Evolutionary conservation across 1,284 basidiomycete genomes (phyloP), one percentile per base, ranked within the genome.

Genomic region (Phlebopus sp.): DNA sequence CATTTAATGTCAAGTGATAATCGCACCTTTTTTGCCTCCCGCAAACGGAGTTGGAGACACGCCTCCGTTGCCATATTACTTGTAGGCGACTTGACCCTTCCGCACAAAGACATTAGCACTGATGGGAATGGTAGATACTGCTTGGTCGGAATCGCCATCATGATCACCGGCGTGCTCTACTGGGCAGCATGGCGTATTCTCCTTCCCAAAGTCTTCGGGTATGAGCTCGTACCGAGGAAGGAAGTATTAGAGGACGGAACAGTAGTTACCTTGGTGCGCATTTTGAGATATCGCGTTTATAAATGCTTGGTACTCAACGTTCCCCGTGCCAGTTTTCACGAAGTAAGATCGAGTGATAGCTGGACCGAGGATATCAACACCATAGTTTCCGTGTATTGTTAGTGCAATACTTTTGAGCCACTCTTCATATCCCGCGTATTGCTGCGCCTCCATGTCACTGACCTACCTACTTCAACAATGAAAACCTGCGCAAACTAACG

Each of bases 51-150:
- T 78, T 1, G 81, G 81, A 6, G 79, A 82, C 52, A 79, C 79
- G 0, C 79, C 79, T 3, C 79, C 79, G 5, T 58, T 82, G 31
- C 78, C 81, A 3, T 82, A 82, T 53, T 82, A 81, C 55, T 56
- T 82, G 70, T 81, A 49, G 19, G 74, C 63, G 23, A 9, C 27
- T 19, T 11, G 19, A 11, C n/a, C 11, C 35, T 11, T 23, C 5
- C 3, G 15, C 9, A 9, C 3, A 11, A 10, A 21, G 34, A 17
- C 17, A 1, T 29, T 29, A 11, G 30, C 10, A 25, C 8, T 6
- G 2, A 9, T 27, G 4, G 13, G 37, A 37, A 52, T 25, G 21
- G 17, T 39, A 78, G 77, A 46, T 79, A 82, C 59, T 78, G 76
- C 51, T 66, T 82, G 2, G 76, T 82, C 5, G 79, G 77, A 4